A percentile compares a stretch with the other conserved stretches of the same genome.
phyloP scores from a whole-genome alignment of 768 basidiomycete species.

The Pleurotus cornucopiae region DNA sequence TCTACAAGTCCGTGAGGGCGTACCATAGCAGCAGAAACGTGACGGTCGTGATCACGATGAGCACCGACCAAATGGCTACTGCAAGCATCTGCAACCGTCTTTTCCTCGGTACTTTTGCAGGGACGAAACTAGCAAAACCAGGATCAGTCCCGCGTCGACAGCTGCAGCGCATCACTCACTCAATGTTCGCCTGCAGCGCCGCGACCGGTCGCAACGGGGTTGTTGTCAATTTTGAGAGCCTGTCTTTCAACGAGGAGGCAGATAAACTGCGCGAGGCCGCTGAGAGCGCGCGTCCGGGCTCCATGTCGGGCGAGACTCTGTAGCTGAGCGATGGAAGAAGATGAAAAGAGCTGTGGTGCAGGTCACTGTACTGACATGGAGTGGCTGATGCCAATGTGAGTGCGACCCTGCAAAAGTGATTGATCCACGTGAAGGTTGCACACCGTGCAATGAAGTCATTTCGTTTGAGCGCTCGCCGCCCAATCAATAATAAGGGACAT shows the following conservation, averaged over 20 bases:
- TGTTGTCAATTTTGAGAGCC: constrained; percentile 55
- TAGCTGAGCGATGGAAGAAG: not conserved
- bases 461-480: not conserved
- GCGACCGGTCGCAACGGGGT: constrained; percentile 60
- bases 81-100: constrained; percentile 85
- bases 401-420: not conserved
- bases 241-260: constrained; percentile 56
- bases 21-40: constrained; percentile 82
- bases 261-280: constrained; percentile 51
- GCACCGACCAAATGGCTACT: constrained; percentile 85
- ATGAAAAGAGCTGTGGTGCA: not conserved
- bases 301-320: constrained; percentile 11
- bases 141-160: not conserved
- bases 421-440: not conserved
- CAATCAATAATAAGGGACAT: not conserved
- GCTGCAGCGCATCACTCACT: constrained; percentile 35
- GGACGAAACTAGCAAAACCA: constrained; percentile 61
- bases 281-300: constrained; percentile 23
- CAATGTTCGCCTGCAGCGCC: constrained; percentile 67
- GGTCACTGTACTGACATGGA: constrained; percentile 1
- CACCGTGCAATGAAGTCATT: constrained; percentile 1
- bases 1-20: constrained; percentile 22
- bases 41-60: constrained; percentile 63
- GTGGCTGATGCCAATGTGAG: not conserved
- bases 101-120: constrained; percentile 80